Conservation (phyloP, 2,329 filamentous ascomycete genomes). For the Colletotrichum graminicola region DNA sequence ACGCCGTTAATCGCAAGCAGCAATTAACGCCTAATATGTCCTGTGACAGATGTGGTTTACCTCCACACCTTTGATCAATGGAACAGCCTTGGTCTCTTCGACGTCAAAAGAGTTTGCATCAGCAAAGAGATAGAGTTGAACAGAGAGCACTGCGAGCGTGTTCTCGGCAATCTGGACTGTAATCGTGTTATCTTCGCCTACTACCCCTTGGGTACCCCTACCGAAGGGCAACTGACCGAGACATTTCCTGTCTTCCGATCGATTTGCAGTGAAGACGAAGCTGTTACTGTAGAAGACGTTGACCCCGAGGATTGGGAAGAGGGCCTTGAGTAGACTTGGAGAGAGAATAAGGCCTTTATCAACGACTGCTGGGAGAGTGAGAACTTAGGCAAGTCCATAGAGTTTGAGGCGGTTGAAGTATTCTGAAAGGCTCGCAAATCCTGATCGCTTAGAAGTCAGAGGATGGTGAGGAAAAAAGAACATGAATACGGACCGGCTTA, state of each 20-base stretch:
- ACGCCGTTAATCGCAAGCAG: too few relatives aligned
- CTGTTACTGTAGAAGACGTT: neutral
- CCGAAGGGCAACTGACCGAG: neutral
- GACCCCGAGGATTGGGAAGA: neutral
- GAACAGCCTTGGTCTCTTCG: neutral
- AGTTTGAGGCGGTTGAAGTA: neutral
- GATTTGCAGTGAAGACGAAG: neutral
- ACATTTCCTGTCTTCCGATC: neutral
- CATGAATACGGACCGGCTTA: too few relatives aligned
- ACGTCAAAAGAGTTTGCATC: neutral
- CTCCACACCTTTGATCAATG: neutral
- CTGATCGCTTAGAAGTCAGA: neutral
- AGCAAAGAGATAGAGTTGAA: neutral
- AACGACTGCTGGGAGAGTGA: neutral
- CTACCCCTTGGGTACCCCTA: neutral
- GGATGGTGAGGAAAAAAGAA: neutral
- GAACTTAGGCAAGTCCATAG: neutral
- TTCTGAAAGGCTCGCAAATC: neutral
- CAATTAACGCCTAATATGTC: too few relatives aligned
- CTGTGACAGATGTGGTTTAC: neutral
- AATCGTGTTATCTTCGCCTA: neutral
- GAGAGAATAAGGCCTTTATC: neutral
- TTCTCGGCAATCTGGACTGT: neutral
- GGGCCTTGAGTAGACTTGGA: neutral
- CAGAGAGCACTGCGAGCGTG: neutral